These are phyloP conservation scores for Chaetomium sp. DNA, from an alignment of 2,329 filamentous ascomycete genomes.

Conservation along the genomic window DNA sequence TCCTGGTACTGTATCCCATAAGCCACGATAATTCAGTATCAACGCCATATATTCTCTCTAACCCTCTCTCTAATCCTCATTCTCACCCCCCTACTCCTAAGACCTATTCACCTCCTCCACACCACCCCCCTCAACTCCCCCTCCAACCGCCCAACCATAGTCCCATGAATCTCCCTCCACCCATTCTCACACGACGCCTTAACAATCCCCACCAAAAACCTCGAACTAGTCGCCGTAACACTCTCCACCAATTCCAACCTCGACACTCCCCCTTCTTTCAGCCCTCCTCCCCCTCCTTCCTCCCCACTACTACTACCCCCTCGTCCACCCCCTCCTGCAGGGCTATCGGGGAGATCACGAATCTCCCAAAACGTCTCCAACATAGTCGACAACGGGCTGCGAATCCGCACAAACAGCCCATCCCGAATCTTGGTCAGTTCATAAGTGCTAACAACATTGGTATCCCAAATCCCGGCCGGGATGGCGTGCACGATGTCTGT, in stretches of 20 bases:
- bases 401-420: constrained; percentile 47
- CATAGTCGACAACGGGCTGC: constrained; percentile 43
- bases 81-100: too few species aligned
- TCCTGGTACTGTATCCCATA: too few species aligned
- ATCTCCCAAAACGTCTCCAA: constrained; percentile 49
- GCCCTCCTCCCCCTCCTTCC: too few species aligned
- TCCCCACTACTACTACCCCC: not conserved
- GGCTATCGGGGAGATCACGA: constrained; percentile 25
- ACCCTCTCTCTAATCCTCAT: too few species aligned
- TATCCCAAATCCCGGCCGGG: constrained; percentile 50
- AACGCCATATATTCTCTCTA: too few species aligned
- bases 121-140: constrained; percentile 18
- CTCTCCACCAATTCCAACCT: constrained; percentile 42
- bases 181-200: constrained; percentile 45
- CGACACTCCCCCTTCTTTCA: not conserved
- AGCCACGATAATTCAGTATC: too few species aligned
- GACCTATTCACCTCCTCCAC: not conserved
- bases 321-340: constrained; percentile 19
- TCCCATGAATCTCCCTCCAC: constrained; percentile 45
- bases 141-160: constrained; percentile 37
- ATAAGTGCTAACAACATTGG: constrained; percentile 46
- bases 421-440: constrained; percentile 45
- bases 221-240: constrained; percentile 44
- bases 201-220: constrained; percentile 42
- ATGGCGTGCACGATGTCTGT: constrained; percentile 46